Conservation (phyloP, 2,329 filamentous ascomycete species). For the Metarhizium sp. region DNA sequence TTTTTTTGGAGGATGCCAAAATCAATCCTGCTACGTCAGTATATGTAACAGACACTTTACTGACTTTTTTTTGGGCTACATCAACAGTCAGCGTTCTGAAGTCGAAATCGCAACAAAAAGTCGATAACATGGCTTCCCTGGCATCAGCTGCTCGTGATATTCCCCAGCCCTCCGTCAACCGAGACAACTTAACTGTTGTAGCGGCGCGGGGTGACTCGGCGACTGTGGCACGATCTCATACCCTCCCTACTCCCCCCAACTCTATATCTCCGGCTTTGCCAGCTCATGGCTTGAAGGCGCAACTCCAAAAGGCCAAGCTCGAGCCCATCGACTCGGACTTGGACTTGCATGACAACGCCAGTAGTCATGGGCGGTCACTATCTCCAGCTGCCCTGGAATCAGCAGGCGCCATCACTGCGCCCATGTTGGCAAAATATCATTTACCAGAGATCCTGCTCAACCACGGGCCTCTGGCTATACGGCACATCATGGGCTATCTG, state of each 20-base stretch:
- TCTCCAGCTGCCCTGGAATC: conserved; percentile 53
- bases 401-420: conserved; percentile 72
- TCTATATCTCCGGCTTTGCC: conserved; percentile 85
- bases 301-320: conserved; percentile 49
- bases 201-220: conserved; percentile 54
- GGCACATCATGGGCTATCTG: conserved; percentile 89
- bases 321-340: conserved; percentile 75
- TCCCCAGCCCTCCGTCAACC: conserved; percentile 47
- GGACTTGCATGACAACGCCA: conserved; percentile 60
- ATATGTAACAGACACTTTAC: not conserved
- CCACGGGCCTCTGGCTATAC: conserved; percentile 86
- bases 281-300: conserved; percentile 68
- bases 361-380: conserved; percentile 23
- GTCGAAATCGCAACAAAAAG: conserved; percentile 20
- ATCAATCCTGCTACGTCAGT: not conserved
- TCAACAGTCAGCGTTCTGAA: conserved; percentile 35
- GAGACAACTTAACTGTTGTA: conserved; percentile 68
- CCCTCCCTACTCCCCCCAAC: conserved; percentile 85
- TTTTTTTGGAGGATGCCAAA: not conserved
- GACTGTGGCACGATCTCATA: conserved; percentile 49
- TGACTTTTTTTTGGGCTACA: conserved; percentile 1
- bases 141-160: conserved; percentile 60
- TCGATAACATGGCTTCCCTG: conserved; percentile 52
- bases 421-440: conserved; percentile 80
- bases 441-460: conserved; percentile 83